These are phyloP conservation scores for Aspergillus latus DNA, from an alignment of 2,329 filamentous ascomycete species.

Conservation along the genomic window DNA sequence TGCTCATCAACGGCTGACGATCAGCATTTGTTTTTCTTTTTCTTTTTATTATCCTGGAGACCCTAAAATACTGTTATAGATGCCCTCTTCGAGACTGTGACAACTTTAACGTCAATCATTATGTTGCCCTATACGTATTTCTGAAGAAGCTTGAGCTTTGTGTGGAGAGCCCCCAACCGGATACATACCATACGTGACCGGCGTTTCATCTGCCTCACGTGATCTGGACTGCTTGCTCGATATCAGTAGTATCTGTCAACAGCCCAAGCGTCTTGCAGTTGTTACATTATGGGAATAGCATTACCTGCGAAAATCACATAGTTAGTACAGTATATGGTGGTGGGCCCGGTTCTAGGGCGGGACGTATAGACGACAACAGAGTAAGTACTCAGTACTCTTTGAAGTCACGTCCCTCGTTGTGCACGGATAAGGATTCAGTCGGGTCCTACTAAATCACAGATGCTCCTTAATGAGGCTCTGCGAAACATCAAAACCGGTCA, in stretches of 20 bases:
- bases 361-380: not conserved
- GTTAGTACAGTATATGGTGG: not conserved
- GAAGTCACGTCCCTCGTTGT: no score
- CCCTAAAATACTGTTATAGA: not conserved
- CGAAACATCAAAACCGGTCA: not conserved
- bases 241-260: not conserved
- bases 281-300: not conserved
- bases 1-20: constrained; percentile 1
- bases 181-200: constrained; percentile 6
- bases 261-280: not conserved
- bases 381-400: not conserved
- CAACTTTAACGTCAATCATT: not conserved
- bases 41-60: not conserved
- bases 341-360: not conserved
- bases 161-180: constrained; percentile 1
- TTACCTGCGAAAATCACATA: not conserved
- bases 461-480: not conserved
- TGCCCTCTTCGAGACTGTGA: not conserved
- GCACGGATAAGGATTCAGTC: constrained; percentile 5
- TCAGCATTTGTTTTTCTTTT: not conserved
- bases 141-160: not conserved
- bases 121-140: not conserved
- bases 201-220: constrained; percentile 4
- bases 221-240: not conserved
- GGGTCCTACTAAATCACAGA: not conserved